Evolutionary conservation across 768 basidiomycete genomes (phyloP).

Genomic region (Kwoniella shandongensis): DNA sequence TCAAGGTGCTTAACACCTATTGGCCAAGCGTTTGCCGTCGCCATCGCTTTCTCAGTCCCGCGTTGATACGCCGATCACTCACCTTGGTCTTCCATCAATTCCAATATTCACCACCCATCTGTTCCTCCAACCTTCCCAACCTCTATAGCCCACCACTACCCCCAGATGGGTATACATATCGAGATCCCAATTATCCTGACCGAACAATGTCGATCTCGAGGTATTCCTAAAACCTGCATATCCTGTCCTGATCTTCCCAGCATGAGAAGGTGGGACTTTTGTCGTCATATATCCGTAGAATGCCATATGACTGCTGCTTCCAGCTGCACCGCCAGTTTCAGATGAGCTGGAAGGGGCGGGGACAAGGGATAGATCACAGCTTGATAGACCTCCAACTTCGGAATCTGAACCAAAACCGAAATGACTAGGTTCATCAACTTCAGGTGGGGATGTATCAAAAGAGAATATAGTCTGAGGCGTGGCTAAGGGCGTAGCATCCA

Average conservation of each 20-base stretch:
- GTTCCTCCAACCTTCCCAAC: constrained; percentile 70
- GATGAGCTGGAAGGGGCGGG: constrained; percentile 4
- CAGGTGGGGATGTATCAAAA: constrained; percentile 22
- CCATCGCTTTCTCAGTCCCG: no score
- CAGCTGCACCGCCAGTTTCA: background rate
- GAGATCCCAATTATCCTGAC: constrained; percentile 79
- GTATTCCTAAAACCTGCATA: constrained; percentile 90
- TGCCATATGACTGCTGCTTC: constrained; percentile 56
- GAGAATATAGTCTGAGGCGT: constrained; percentile 42
- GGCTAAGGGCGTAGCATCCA: constrained; percentile 32
- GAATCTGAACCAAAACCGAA: constrained; percentile 79
- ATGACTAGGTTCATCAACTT: constrained; percentile 57
- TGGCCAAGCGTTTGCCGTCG: no score
- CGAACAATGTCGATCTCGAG: constrained; percentile 80
- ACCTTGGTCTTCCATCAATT: constrained; percentile 63
- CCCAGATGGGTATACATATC: constrained; percentile 77
- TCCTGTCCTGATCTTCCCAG: constrained; percentile 72
- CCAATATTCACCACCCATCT: constrained; percentile 95
- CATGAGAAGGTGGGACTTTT: constrained; percentile 66
- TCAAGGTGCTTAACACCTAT: no score
- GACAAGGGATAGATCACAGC: constrained; percentile 34
- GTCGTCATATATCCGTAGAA: constrained; percentile 74
- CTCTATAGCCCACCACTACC: constrained; percentile 73
- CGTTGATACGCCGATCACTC: background rate
- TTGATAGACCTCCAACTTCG: constrained; percentile 72